phyloP scores from a whole-genome alignment of 129 eudicot genomes.

The Arctium minus region DNA sequence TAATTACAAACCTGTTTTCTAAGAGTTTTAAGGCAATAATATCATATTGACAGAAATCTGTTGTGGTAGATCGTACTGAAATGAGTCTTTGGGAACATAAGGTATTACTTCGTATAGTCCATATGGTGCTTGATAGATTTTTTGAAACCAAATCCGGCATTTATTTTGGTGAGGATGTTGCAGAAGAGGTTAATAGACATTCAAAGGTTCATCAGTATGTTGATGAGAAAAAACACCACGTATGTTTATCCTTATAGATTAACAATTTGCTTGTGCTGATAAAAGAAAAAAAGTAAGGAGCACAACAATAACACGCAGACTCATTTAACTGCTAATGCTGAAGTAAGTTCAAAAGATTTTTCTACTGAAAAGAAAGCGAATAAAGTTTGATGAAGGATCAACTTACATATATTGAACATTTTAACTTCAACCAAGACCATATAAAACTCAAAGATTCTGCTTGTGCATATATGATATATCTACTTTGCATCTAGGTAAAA shows the following conservation, averaged over 20 bases:
- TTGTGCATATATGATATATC: not conserved
- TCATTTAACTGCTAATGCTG: not conserved
- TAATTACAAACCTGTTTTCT: too few relatives aligned
- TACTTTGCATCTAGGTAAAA: constrained; percentile 9
- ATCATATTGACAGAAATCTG: not conserved
- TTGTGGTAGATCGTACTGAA: not conserved
- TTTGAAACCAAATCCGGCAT: not conserved
- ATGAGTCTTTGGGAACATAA: not conserved
- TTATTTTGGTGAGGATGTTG: not conserved
- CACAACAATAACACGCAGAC: not conserved
- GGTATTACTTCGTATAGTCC: not conserved
- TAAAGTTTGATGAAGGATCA: not conserved
- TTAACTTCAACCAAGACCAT: constrained; percentile 1
- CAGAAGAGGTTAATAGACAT: constrained; percentile 11
- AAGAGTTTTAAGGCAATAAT: too few relatives aligned
- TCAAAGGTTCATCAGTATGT: constrained; percentile 3
- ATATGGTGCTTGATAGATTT: constrained; percentile 2
- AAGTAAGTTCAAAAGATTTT: not conserved
- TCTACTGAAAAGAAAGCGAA: not conserved
- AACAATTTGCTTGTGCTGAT: not conserved
- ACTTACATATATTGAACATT: not conserved
- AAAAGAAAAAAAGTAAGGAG: not conserved
- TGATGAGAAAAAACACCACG: not conserved
- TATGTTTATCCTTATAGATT: not conserved
- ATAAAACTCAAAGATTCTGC: not conserved